These are phyloP conservation scores for Arachnopeziza araneosa DNA, from an alignment of 2,329 filamentous ascomycete species.

Conservation along the genomic window DNA sequence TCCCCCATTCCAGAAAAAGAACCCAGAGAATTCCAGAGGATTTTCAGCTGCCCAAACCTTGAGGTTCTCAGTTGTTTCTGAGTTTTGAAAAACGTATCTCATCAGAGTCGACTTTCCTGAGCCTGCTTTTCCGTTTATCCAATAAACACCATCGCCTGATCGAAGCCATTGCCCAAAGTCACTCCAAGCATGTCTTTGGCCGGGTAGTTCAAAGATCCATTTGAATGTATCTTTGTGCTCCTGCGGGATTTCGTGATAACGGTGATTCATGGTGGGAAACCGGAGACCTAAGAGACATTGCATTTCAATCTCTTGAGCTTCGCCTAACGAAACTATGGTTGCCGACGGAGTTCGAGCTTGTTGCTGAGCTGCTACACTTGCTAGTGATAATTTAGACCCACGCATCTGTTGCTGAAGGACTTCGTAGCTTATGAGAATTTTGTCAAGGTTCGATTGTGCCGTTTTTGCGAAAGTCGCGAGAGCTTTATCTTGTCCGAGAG, in stretches of 20 bases:
- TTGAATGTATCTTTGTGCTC: constrained; percentile 1
- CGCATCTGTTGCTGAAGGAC: too few relatives aligned
- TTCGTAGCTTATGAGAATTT: too few relatives aligned
- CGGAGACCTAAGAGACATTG: too few relatives aligned
- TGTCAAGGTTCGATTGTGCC: too few relatives aligned
- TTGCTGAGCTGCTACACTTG: too few relatives aligned
- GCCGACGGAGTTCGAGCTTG: too few relatives aligned
- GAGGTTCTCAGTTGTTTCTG: constrained; percentile 9
- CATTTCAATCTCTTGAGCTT: too few relatives aligned
- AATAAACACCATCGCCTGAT: constrained; percentile 2
- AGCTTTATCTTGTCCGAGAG: too few relatives aligned
- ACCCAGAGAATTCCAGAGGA: constrained; percentile 30
- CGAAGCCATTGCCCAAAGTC: constrained; percentile 10
- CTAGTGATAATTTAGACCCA: too few relatives aligned
- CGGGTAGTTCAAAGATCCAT: constrained; percentile 5
- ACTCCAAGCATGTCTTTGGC: background rate
- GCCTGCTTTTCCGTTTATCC: constrained; percentile 12
- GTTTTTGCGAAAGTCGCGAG: too few relatives aligned
- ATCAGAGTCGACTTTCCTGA: constrained; percentile 9
- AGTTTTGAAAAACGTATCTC: constrained; percentile 7
- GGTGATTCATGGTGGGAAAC: background rate
- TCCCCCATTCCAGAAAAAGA: constrained; percentile 42
- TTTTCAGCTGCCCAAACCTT: constrained; percentile 23
- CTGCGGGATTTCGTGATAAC: too few relatives aligned
- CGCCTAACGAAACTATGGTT: too few relatives aligned